Conservation (phyloP, 2,329 filamentous ascomycete genomes). For the Epichloe sylvatica region DNA sequence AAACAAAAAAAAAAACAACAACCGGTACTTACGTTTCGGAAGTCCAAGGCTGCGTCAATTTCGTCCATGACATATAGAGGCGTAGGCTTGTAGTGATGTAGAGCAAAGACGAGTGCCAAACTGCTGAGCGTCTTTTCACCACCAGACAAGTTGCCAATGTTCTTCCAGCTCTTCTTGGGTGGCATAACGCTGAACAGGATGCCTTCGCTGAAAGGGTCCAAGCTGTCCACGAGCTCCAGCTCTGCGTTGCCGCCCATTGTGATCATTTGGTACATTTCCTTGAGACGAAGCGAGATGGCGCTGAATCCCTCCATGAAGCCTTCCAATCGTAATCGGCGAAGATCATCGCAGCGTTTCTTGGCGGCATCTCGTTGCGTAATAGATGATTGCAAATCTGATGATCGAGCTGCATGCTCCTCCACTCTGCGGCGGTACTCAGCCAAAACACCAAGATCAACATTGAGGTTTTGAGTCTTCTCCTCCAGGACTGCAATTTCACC, state of each 20-base stretch:
- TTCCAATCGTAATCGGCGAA: conserved; percentile 77
- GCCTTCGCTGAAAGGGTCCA: conserved; percentile 94
- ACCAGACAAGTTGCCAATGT: conserved; percentile 88
- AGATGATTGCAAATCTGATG: conserved; percentile 69
- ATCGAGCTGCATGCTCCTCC: conserved; percentile 66
- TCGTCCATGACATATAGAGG: conserved; percentile 99
- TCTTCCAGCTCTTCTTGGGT: conserved; percentile 99
- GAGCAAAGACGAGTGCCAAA: conserved; percentile 87
- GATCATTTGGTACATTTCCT: conserved; percentile 99
- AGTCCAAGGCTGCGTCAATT: conserved; percentile 95
- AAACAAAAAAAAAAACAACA: conserved; percentile 2
- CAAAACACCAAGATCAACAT: conserved; percentile 78
- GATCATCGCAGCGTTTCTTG: conserved; percentile 85
- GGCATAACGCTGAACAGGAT: conserved; percentile 98
- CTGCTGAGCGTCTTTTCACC: conserved; percentile 94
- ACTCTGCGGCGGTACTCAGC: conserved; percentile 77
- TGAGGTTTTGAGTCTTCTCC: conserved; percentile 66
- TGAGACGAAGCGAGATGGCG: conserved; percentile 81
- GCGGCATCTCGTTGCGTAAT: conserved; percentile 67
- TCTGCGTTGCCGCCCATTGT: conserved; percentile 99
- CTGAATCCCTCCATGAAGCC: conserved; percentile 98
- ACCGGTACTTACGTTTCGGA: conserved; percentile 67
- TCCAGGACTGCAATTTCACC: conserved; percentile 49
- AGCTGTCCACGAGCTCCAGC: conserved; percentile 85
- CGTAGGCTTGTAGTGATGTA: conserved; percentile 96